These are phyloP conservation scores for Bidens hawaiensis DNA, from an alignment of 140 eudicot species.

Conservation along the genomic window DNA sequence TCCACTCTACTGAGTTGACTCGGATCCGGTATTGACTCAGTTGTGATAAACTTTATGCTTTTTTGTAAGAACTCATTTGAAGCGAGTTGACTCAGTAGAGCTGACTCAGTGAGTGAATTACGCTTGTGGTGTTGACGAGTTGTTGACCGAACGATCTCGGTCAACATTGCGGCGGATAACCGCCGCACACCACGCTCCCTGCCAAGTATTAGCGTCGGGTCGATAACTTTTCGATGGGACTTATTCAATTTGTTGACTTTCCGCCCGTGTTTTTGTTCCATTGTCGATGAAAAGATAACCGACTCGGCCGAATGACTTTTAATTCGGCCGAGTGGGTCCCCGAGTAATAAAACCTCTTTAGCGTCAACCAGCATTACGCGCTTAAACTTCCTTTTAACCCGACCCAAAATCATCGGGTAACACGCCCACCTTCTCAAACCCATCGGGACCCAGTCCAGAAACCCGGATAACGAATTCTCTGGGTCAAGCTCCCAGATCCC, in stretches of 20 bases:
- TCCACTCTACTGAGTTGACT: slow-evolving; percentile 47
- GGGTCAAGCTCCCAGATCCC: slow-evolving; percentile 89
- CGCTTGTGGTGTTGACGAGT: slow-evolving; percentile 53
- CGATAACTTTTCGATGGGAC: slow-evolving; percentile 21
- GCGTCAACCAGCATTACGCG: slow-evolving; percentile 54
- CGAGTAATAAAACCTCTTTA: slow-evolving; percentile 48
- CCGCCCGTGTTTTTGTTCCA: slow-evolving; percentile 27
- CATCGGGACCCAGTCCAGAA: slow-evolving; percentile 59
- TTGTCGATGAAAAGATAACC: slow-evolving; percentile 25
- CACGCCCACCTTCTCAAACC: slow-evolving; percentile 78
- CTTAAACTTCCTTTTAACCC: slow-evolving; percentile 61
- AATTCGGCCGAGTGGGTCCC: slow-evolving; percentile 74
- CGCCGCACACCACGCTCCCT: slow-evolving; percentile 78
- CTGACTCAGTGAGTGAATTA: slow-evolving; percentile 60
- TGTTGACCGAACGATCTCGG: slow-evolving; percentile 56
- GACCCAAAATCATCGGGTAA: slow-evolving; percentile 86
- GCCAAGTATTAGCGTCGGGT: slow-evolving; percentile 51
- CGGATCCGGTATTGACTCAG: slow-evolving; percentile 63
- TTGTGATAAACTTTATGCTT: slow-evolving; percentile 37
- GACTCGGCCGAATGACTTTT: slow-evolving; percentile 61
- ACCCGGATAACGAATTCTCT: slow-evolving; percentile 75
- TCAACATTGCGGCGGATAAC: slow-evolving; percentile 58
- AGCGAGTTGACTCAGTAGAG: slow-evolving; percentile 60
- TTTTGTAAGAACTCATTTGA: slow-evolving; percentile 48
- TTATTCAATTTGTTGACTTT: slow-evolving; percentile 40